Percentiles rank a stretch among this genome's conserved stretches.
phyloP scores from a whole-genome alignment of 1,284 basidiomycete species.

The Coniophora puteana region DNA sequence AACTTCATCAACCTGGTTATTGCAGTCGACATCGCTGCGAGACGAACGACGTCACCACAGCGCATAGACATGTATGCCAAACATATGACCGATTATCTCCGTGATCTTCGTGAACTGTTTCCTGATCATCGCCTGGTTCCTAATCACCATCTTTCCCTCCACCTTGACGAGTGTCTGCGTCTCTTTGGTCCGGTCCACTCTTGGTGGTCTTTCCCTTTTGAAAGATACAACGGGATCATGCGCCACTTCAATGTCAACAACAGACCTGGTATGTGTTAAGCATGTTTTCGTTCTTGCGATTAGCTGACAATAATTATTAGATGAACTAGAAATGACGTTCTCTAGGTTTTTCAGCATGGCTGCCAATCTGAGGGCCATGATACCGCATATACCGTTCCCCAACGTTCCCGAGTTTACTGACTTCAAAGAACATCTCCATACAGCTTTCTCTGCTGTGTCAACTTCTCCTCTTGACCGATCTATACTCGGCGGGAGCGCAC shows the following conservation, averaged over 20 bases:
- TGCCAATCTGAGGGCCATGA: neutral
- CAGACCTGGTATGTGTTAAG: neutral
- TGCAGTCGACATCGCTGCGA: constrained; percentile 11
- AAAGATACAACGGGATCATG: constrained; percentile 12
- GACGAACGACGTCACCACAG: constrained; percentile 2
- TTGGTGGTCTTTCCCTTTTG: constrained; percentile 22
- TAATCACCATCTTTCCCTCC: constrained; percentile 22
- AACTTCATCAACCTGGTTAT: constrained; percentile 18
- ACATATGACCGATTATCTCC: constrained; percentile 15
- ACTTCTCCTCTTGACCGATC: neutral
- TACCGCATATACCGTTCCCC: neutral
- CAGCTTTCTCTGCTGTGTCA: neutral
- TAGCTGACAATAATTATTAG: neutral
- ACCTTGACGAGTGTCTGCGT: constrained; percentile 15
- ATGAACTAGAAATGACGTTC: constrained; percentile 1
- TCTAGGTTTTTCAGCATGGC: neutral
- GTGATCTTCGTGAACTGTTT: constrained; percentile 11
- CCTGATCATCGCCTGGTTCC: constrained; percentile 9
- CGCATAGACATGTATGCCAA: constrained; percentile 7
- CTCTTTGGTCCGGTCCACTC: constrained; percentile 21
- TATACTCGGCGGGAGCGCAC: neutral
- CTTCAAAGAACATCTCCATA: neutral
- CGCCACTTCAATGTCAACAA: constrained; percentile 6
- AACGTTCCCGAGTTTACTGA: neutral
- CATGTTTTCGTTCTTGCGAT: neutral